These are phyloP conservation scores for Metschnikowia henanensis DNA, from an alignment of 805 yeast species.

Conservation along the genomic window DNA sequence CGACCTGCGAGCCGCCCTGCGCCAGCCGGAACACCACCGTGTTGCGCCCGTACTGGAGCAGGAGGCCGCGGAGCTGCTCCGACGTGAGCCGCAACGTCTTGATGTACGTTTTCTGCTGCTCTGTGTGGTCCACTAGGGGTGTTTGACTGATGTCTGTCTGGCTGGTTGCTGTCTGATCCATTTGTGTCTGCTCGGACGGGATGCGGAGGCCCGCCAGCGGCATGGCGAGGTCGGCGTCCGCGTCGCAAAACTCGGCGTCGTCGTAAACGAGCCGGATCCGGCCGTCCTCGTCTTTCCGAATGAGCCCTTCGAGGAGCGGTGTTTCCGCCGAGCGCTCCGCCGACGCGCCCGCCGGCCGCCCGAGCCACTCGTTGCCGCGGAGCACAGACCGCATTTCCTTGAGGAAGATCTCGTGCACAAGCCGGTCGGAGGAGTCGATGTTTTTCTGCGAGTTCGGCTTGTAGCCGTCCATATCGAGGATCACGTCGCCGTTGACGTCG, in stretches of 20 bases:
- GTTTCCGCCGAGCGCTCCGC: constrained; percentile 23
- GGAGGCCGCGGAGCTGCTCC: constrained; percentile 76
- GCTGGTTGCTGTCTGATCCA: not conserved
- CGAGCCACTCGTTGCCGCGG: constrained; percentile 16
- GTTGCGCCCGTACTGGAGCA: constrained; percentile 77
- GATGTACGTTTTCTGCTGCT: constrained; percentile 51
- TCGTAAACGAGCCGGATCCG: constrained; percentile 54
- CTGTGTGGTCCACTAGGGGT: constrained; percentile 2
- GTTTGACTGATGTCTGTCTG: not conserved
- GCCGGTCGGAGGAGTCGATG: constrained; percentile 71
- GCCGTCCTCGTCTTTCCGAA: constrained; percentile 62
- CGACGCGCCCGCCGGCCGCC: no score
- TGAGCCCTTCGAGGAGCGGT: constrained; percentile 37
- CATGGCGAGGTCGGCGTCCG: constrained; percentile 4
- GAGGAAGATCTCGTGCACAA: constrained; percentile 67
- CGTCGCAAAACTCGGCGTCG: constrained; percentile 16
- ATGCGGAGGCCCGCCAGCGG: constrained; percentile 9
- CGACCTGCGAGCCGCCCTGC: constrained; percentile 76
- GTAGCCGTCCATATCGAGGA: constrained; percentile 94
- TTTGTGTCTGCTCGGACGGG: constrained; percentile 7
- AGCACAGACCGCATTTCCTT: constrained; percentile 58
- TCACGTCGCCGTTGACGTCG: constrained; percentile 85
- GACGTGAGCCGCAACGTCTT: constrained; percentile 89
- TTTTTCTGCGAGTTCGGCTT: constrained; percentile 77
- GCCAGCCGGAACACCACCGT: constrained; percentile 76